Evolutionary conservation across 768 basidiomycete species (phyloP), one percentile per base, ranked within the genome.

Genomic region (Pleurotus salmoneostramineus): DNA sequence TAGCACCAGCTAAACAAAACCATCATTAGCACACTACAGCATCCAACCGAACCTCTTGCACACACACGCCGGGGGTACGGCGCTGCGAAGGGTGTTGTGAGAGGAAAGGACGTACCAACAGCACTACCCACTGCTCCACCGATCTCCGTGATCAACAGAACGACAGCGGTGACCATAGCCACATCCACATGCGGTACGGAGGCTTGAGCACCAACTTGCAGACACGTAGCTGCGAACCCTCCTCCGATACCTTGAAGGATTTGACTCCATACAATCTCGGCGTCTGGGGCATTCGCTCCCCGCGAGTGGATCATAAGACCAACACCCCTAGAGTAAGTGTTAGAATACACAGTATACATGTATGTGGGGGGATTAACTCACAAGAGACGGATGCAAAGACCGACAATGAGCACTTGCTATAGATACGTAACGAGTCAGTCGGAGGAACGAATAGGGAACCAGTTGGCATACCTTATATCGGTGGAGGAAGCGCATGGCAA

Each of bases 191-290:
- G 88, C 0, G 81, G 74, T 3, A 88, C 88, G 8, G 81, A 73
- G 3, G 85, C 87, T 64, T 89, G 88, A 3, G 87, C 81, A 33
- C 78, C 81, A 37, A 86, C 83, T 64, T 83, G 83, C 1, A 77
- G 68, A 4, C 81, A 66, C 43, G 83, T 72, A 6, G 80, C 79
- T 3, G 87, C 86, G 57, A 91, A 77, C 12, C 88, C 89, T 11
- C 89, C 89, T 14, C 89, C 89, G 6, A 85, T 71, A 48, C 89
- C 89, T 70, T 90, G 89, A 12, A 92, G 74, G 50, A 90, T 69
- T 62, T 92, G 89, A 17, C 80, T 83, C 70, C 81, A 75, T 3
- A 90, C 83, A 32, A 90, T 75, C 60, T 83, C 81, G 1, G 75
- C 76, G 35, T 78, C 74, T 34, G 76, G 80, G 0, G 75, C 81